Conservation (phyloP, 805 yeast genomes). For the Yarrowia sp. region DNA sequence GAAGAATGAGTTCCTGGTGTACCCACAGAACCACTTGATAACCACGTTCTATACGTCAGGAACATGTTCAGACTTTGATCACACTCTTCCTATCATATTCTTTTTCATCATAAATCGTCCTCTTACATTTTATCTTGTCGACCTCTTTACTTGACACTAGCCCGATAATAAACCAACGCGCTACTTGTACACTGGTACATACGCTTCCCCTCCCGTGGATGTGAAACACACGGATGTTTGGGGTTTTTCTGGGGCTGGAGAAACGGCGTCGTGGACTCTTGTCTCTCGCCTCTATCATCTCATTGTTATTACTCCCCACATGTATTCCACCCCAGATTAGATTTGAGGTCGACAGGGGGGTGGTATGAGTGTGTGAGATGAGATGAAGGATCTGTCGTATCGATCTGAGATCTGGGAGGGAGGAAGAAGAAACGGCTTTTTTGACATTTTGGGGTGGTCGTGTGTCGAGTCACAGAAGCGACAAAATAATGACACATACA, state of each 20-base stretch:
- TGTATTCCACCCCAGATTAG: constrained; percentile 17
- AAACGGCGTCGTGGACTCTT: background rate
- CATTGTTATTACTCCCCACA: constrained; percentile 18
- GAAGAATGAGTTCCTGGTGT: too few species aligned
- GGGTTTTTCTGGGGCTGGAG: background rate
- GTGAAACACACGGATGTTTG: constrained; percentile 1
- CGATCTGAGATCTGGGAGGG: constrained; percentile 22
- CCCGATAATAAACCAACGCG: background rate
- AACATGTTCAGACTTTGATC: too few species aligned
- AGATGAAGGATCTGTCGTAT: constrained; percentile 17
- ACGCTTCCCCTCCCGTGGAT: constrained; percentile 3
- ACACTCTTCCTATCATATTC: background rate
- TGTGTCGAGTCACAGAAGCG: too few species aligned
- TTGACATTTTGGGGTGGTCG: too few species aligned
- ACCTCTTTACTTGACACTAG: background rate
- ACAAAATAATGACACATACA: too few species aligned
- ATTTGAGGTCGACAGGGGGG: constrained; percentile 34
- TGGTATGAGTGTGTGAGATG: constrained; percentile 7
- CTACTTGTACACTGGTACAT: background rate
- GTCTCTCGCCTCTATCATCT: background rate
- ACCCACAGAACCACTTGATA: too few species aligned
- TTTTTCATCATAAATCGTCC: background rate
- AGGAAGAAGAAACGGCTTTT: background rate
- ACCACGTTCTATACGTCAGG: too few species aligned
- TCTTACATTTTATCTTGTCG: background rate